phyloP scores from a whole-genome alignment of 257 asterid genomes.

The Solanum pennellii region DNA sequence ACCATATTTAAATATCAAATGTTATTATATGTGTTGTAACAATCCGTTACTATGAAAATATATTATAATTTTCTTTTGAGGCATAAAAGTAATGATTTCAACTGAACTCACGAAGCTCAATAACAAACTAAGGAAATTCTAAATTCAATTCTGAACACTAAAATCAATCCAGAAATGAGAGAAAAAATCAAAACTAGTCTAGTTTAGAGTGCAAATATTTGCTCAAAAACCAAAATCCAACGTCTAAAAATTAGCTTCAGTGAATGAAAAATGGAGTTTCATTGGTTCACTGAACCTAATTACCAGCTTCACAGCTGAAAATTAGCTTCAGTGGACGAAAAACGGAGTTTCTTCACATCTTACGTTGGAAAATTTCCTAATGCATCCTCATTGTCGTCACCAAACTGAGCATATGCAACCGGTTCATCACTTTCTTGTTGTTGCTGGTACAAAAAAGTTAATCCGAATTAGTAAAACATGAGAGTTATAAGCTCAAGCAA shows the following conservation, averaged over 20 bases:
- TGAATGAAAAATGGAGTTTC: background rate
- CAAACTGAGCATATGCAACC: constrained; percentile 42
- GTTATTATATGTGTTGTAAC: background rate
- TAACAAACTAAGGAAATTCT: background rate
- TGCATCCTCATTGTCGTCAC: constrained; percentile 41
- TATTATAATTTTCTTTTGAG: background rate
- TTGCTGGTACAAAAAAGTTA: background rate
- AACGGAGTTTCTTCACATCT: background rate
- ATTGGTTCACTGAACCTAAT: background rate
- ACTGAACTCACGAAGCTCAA: background rate
- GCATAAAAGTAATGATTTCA: background rate
- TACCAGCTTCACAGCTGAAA: background rate
- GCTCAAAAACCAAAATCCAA: background rate
- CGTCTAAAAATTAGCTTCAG: background rate
- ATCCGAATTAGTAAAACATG: background rate
- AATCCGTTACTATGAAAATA: no score
- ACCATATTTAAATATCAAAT: background rate
- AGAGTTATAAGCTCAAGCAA: background rate
- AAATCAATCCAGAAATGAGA: background rate
- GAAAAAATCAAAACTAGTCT: background rate
- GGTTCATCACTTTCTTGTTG: constrained; percentile 45
- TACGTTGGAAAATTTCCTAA: constrained; percentile 55
- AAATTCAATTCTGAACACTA: background rate
- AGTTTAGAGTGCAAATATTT: background rate
- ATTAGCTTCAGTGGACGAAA: background rate